Evolutionary conservation across 2,329 filamentous ascomycete genomes (phyloP).

Genomic region (Mycosphaerelloides madeirae): DNA sequence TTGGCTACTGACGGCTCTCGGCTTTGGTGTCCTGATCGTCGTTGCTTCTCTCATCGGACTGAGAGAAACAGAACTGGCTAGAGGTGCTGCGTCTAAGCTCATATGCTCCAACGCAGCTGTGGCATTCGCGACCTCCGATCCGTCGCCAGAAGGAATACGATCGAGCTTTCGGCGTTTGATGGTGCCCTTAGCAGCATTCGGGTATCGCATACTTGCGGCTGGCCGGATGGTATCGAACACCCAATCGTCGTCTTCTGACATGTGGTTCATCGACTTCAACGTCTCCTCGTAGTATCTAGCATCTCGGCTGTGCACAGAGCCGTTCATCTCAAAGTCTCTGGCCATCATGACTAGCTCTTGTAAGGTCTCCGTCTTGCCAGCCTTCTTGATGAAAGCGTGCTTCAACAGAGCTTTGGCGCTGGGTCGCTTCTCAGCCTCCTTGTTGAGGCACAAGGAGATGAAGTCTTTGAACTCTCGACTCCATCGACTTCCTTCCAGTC

Average conservation of each 20-base stretch:
- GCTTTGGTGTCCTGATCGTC: constrained; percentile 36
- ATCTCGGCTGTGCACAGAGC: constrained; percentile 36
- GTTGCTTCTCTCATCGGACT: constrained; percentile 26
- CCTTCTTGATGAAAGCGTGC: constrained; percentile 81
- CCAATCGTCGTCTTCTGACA: constrained; percentile 77
- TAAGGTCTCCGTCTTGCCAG: constrained; percentile 81
- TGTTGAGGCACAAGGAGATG: constrained; percentile 81
- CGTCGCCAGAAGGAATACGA: constrained; percentile 40
- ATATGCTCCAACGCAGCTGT: constrained; percentile 39
- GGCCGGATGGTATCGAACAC: constrained; percentile 87
- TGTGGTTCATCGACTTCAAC: constrained; percentile 47
- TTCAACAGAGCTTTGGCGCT: constrained; percentile 81
- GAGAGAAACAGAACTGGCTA: constrained; percentile 22
- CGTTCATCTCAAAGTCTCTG: constrained; percentile 68
- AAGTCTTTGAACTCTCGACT: constrained; percentile 84
- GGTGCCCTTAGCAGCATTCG: constrained; percentile 46
- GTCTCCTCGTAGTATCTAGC: constrained; percentile 92
- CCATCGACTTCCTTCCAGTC: constrained; percentile 65
- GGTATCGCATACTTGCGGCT: constrained; percentile 54
- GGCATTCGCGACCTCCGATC: constrained; percentile 30
- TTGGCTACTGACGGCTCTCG: constrained; percentile 26
- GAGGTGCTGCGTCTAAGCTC: constrained; percentile 42
- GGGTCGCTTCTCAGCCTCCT: constrained; percentile 79
- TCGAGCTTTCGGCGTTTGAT: constrained; percentile 46
- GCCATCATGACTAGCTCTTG: constrained; percentile 82